Conservation (phyloP, 352 stramenopile species). For the Pythium sp. region DNA sequence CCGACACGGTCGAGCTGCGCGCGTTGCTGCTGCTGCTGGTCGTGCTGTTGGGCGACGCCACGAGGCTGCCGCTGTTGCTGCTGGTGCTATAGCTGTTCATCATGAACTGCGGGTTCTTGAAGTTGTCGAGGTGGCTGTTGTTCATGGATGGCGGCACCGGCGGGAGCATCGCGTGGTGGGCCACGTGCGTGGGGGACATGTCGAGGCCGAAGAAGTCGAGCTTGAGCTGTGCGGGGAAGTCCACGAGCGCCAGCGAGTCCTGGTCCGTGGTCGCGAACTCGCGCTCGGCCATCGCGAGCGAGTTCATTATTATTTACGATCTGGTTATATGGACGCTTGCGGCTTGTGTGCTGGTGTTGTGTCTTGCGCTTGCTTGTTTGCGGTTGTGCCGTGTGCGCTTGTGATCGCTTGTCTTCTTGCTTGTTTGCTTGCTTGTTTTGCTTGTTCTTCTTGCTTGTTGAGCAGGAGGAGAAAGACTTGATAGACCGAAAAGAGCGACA, state of each 20-base stretch:
- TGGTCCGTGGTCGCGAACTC: slow-evolving; percentile 15
- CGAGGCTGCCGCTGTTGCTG: background rate
- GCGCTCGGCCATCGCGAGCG: slow-evolving; percentile 8
- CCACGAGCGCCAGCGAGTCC: slow-evolving; percentile 16
- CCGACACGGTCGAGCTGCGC: slow-evolving; percentile 30
- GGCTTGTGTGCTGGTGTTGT: background rate
- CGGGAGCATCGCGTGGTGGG: background rate
- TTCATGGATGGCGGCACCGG: background rate
- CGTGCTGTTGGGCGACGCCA: background rate
- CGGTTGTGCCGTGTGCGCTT: background rate
- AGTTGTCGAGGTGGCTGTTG: background rate
- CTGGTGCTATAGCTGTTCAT: background rate
- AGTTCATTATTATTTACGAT: slow-evolving; percentile 4
- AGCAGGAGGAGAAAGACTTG: background rate
- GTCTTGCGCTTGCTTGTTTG: background rate
- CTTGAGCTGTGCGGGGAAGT: slow-evolving; percentile 19
- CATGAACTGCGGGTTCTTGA: background rate
- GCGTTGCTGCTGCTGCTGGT: slow-evolving; percentile 21
- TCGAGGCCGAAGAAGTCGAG: slow-evolving; percentile 22
- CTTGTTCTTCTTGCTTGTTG: background rate
- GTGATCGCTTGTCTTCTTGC: background rate
- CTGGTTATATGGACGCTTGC: too few species aligned
- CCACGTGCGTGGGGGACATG: slow-evolving; percentile 20
- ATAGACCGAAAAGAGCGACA: background rate
- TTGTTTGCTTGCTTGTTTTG: background rate